phyloP scores from a whole-genome alignment of 805 yeast species.

The Saturnispora galanensis region DNA sequence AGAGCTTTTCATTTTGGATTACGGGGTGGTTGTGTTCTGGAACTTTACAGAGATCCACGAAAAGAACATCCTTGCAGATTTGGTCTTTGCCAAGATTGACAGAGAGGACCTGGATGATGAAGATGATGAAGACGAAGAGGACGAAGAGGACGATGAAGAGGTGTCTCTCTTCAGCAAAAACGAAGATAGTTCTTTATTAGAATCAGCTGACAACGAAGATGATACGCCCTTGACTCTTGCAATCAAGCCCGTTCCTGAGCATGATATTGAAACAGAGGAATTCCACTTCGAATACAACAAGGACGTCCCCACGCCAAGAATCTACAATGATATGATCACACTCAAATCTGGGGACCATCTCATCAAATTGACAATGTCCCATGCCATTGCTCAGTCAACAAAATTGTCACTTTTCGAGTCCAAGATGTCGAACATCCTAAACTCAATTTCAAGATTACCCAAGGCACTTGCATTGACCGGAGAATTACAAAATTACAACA shows the following conservation, averaged over 20 bases:
- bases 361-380: constrained; percentile 85
- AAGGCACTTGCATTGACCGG: constrained; percentile 87
- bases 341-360: constrained; percentile 85
- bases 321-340: constrained; percentile 90
- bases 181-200: background rate
- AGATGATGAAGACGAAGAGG: constrained; percentile 27
- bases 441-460: constrained; percentile 82
- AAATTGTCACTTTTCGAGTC: constrained; percentile 87
- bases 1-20: constrained; percentile 79
- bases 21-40: constrained; percentile 98
- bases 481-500: constrained; percentile 59
- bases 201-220: constrained; percentile 5
- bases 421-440: constrained; percentile 74
- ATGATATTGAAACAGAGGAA: constrained; percentile 89
- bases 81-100: constrained; percentile 52
- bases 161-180: constrained; percentile 1
- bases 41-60: constrained; percentile 89
- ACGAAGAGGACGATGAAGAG: constrained; percentile 16
- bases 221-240: constrained; percentile 34
- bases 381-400: constrained; percentile 94
- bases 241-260: constrained; percentile 69
- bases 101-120: constrained; percentile 35
- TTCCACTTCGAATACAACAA: constrained; percentile 59
- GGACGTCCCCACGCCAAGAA: constrained; percentile 44
- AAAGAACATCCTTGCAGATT: constrained; percentile 85